phyloP scores from a whole-genome alignment of 176 grass and related monocot genomes.

The Canna indica region DNA sequence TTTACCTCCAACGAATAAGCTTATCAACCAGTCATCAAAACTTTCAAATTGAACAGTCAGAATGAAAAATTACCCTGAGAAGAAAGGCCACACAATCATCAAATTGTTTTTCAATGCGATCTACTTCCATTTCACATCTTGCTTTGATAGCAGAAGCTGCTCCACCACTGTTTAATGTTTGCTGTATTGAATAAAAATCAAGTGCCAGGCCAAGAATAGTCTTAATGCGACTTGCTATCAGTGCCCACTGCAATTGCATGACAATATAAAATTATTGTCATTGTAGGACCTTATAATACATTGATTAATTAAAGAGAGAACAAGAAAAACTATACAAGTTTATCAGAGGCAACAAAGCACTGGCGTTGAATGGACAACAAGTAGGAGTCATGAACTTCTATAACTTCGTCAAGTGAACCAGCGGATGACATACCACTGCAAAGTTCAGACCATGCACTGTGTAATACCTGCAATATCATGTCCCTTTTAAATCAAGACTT shows the following conservation, averaged over 20 bases:
- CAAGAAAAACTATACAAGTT: constrained; percentile 40
- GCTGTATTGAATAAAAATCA: constrained; percentile 72
- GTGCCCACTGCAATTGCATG: constrained; percentile 46
- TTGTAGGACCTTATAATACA: neutral
- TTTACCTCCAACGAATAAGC: neutral
- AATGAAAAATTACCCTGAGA: constrained; percentile 46
- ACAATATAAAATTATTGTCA: neutral
- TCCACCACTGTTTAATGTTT: constrained; percentile 54
- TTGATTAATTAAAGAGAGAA: neutral
- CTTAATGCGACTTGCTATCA: constrained; percentile 82
- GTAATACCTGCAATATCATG: constrained; percentile 49
- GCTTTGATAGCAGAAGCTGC: constrained; percentile 55
- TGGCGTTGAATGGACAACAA: constrained; percentile 86
- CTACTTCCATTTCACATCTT: constrained; percentile 81
- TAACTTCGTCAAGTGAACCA: constrained; percentile 77
- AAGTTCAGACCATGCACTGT: constrained; percentile 90
- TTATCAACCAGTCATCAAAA: neutral
- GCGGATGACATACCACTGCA: constrained; percentile 67
- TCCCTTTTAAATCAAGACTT: neutral
- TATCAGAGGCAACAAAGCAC: constrained; percentile 84
- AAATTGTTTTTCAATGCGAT: constrained; percentile 90
- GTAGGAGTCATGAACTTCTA: constrained; percentile 89
- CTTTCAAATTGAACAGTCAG: neutral
- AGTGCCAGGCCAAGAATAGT: constrained; percentile 86
- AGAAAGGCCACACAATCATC: constrained; percentile 77